Conservation (phyloP, 805 yeast species). For the Pichia insulana region DNA sequence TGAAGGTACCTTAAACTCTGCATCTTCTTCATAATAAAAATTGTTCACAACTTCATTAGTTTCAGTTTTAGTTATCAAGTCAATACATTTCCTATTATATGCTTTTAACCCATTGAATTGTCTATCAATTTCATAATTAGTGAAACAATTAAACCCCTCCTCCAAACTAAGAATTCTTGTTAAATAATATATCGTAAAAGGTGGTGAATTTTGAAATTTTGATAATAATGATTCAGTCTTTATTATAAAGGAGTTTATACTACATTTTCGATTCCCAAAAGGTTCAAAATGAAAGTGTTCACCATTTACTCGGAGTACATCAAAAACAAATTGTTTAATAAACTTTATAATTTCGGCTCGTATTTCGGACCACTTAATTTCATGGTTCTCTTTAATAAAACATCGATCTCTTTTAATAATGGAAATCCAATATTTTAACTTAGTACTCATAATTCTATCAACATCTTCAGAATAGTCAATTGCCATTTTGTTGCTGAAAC, state of each 20-base stretch:
- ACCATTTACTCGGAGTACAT: background rate
- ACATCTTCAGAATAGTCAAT: background rate
- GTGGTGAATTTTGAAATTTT: constrained; percentile 21
- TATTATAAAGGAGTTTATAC: constrained; percentile 12
- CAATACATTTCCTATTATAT: background rate
- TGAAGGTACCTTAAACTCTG: background rate
- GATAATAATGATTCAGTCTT: constrained; percentile 10
- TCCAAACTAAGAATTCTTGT: constrained; percentile 11
- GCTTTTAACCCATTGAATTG: constrained; percentile 1
- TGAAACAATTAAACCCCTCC: constrained; percentile 11
- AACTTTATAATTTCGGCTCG: background rate
- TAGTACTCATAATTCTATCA: background rate
- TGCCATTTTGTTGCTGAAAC: background rate
- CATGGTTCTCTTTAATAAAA: background rate
- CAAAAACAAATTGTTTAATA: background rate
- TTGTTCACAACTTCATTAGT: background rate
- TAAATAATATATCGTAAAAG: constrained; percentile 23
- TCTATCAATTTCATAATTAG: background rate
- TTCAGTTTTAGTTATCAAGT: background rate
- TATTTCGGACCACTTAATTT: background rate
- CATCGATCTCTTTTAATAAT: background rate
- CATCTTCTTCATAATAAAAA: background rate
- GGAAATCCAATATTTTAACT: background rate
- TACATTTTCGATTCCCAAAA: constrained; percentile 6
- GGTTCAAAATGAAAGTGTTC: background rate